These are phyloP conservation scores for Atkinsonella texensis DNA, from an alignment of 2,329 filamentous ascomycete genomes.

Conservation along the genomic window DNA sequence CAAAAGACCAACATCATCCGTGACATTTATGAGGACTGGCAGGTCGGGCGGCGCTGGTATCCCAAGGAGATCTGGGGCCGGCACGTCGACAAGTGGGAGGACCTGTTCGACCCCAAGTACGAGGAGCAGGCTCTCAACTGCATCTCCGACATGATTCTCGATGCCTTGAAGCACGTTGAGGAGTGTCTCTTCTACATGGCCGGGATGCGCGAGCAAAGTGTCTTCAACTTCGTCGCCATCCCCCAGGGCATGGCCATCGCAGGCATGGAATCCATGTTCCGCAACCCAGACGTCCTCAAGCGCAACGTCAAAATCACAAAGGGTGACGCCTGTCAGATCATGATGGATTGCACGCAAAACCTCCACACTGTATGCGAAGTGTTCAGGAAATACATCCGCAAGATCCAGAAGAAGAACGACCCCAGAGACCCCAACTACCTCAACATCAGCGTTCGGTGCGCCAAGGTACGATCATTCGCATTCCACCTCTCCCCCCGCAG, in stretches of 20 bases:
- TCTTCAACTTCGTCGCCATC: constrained; percentile 98
- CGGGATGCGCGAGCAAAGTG: constrained; percentile 85
- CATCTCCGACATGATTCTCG: constrained; percentile 87
- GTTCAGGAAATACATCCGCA: constrained; percentile 65
- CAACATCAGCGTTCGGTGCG: constrained; percentile 82
- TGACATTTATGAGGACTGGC: constrained; percentile 80
- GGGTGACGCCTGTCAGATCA: constrained; percentile 80
- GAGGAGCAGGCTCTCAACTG: constrained; percentile 68
- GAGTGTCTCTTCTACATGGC: constrained; percentile 98
- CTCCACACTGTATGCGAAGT: constrained; percentile 67
- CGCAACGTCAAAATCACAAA: constrained; percentile 94
- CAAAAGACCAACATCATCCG: constrained; percentile 99
- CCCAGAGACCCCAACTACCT: constrained; percentile 87
- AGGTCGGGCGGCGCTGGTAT: constrained; percentile 85
- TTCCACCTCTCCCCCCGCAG: too few relatives aligned
- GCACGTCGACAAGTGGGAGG: constrained; percentile 79
- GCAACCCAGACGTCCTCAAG: constrained; percentile 76
- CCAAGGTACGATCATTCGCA: constrained; percentile 44
- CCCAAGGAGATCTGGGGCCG: constrained; percentile 96
- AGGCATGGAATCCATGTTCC: constrained; percentile 83
- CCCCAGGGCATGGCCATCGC: constrained; percentile 97
- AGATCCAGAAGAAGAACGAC: constrained; percentile 88
- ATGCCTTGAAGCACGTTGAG: constrained; percentile 74
- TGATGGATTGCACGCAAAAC: constrained; percentile 90
- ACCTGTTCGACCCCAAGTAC: constrained; percentile 76